A percentile compares a stretch with the other conserved stretches of the same genome.
These are phyloP conservation scores for Blastobotrys capitulatus DNA, from an alignment of 1,139 yeast genomes.

Conservation along the genomic window DNA sequence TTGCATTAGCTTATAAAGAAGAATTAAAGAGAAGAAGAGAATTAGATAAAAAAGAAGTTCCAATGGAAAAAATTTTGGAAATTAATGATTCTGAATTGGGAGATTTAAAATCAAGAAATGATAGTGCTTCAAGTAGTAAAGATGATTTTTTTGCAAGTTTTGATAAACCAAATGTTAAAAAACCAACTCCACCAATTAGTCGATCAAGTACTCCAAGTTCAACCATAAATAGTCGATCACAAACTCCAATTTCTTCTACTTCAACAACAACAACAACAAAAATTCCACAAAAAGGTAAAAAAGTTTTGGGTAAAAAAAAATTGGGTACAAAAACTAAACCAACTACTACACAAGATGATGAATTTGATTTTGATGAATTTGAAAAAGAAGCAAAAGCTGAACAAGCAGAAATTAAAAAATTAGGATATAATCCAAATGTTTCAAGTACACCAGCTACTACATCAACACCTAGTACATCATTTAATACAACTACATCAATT, in stretches of 20 bases:
- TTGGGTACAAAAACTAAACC: conserved; percentile 40
- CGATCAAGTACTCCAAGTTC: conserved; percentile 36
- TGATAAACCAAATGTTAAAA: conserved; percentile 62
- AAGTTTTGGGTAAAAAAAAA: conserved; percentile 31
- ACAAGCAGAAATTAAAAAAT: conserved; percentile 62
- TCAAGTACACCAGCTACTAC: background rate
- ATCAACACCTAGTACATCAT: conserved; percentile 2
- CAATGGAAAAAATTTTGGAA: conserved; percentile 53
- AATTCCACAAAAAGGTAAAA: conserved; percentile 24
- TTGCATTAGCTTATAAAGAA: conserved; percentile 73
- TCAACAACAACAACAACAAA: conserved; percentile 26
- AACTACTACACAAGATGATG: conserved; percentile 48
- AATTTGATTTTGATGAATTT: conserved; percentile 86
- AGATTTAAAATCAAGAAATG: conserved; percentile 28
- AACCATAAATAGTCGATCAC: conserved; percentile 27
- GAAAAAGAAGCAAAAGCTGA: conserved; percentile 84
- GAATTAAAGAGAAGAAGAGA: conserved; percentile 65
- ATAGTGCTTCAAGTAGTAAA: conserved; percentile 33
- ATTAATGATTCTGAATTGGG: conserved; percentile 21
- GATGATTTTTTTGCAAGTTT: conserved; percentile 91
- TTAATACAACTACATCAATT: conserved; percentile 27
- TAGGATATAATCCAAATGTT: conserved; percentile 66
- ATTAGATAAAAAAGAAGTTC: conserved; percentile 62
- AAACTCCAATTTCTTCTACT: conserved; percentile 15
- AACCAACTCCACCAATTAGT: conserved; percentile 51